Conservation (phyloP, 495 filamentous ascomycete genomes). For the Penicillium soppii region DNA sequence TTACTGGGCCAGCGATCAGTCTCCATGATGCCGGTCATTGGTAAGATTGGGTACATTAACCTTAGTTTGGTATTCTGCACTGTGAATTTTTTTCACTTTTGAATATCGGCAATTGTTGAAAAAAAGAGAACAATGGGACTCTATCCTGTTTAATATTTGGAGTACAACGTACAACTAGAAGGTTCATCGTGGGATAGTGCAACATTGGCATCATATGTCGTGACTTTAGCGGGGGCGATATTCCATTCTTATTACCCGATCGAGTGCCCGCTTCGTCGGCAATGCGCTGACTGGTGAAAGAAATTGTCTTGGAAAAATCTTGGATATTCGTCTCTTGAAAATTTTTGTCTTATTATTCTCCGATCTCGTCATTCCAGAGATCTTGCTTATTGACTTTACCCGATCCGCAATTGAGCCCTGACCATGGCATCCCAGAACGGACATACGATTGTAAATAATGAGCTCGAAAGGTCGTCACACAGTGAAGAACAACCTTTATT, state of each 20-base stretch:
- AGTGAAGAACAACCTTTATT: slow-evolving; percentile 43
- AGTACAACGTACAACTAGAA: background rate
- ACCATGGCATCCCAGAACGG: too few relatives aligned
- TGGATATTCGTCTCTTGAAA: background rate
- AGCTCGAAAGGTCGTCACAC: background rate
- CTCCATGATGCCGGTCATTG: slow-evolving; percentile 29
- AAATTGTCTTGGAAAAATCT: background rate
- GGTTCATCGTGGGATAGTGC: slow-evolving; percentile 8
- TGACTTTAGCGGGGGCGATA: slow-evolving; percentile 15
- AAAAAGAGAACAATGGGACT: background rate
- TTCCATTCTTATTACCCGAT: slow-evolving; percentile 14
- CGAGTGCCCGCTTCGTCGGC: slow-evolving; percentile 22
- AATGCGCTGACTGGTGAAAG: too few relatives aligned
- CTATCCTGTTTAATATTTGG: background rate
- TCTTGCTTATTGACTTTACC: too few relatives aligned
- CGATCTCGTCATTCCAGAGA: background rate
- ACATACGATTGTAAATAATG: background rate
- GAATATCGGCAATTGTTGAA: background rate
- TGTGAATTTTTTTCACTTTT: slow-evolving; percentile 19
- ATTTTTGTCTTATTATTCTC: background rate
- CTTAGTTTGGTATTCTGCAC: slow-evolving; percentile 47
- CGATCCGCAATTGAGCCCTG: too few relatives aligned
- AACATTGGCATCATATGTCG: slow-evolving; percentile 17
- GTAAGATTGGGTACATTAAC: slow-evolving; percentile 57
- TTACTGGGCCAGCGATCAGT: slow-evolving; percentile 39